phyloP scores from a whole-genome alignment of 805 yeast species.

The Naumovozyma baii region DNA sequence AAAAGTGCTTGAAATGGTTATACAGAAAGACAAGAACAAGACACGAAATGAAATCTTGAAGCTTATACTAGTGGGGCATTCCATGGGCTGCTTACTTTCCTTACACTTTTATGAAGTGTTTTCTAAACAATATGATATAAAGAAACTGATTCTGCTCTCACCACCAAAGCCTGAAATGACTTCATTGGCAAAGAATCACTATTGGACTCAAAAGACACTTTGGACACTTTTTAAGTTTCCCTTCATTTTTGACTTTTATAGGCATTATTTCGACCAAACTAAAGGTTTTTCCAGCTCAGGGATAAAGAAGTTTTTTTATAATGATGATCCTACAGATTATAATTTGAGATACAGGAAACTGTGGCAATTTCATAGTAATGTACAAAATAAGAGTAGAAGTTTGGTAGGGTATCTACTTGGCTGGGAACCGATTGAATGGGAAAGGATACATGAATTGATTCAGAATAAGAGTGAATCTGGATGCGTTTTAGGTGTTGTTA shows the following conservation, averaged over 20 bases:
- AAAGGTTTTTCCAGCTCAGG: conserved; percentile 27
- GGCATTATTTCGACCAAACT: conserved; percentile 23
- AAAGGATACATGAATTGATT: conserved; percentile 2
- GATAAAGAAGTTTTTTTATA: conserved; percentile 18
- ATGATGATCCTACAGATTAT: conserved; percentile 6
- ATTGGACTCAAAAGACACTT: conserved; percentile 10
- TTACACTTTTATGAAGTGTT: conserved; percentile 35
- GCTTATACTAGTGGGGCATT: conserved; percentile 44
- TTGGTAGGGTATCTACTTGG: conserved; percentile 24
- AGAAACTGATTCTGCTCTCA: conserved; percentile 35
- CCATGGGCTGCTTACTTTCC: conserved; percentile 58
- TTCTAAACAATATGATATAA: conserved; percentile 8
- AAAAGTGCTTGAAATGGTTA: neutral
- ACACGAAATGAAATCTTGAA: conserved; percentile 3
- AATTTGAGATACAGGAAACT: conserved; percentile 16
- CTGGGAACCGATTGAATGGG: conserved; percentile 26
- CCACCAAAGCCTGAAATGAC: conserved; percentile 35
- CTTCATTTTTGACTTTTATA: conserved; percentile 22
- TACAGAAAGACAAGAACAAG: neutral
- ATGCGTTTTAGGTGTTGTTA: conserved; percentile 1
- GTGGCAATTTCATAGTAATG: conserved; percentile 24
- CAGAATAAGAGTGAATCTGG: neutral
- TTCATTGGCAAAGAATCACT: conserved; percentile 10
- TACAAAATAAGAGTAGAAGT: conserved; percentile 23
- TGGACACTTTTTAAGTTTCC: conserved; percentile 14